Percentiles rank a stretch among this genome's conserved stretches.
These are phyloP conservation scores for Hypoxylon sp. DNA, from an alignment of 2,329 filamentous ascomycete species.

Conservation along the genomic window DNA sequence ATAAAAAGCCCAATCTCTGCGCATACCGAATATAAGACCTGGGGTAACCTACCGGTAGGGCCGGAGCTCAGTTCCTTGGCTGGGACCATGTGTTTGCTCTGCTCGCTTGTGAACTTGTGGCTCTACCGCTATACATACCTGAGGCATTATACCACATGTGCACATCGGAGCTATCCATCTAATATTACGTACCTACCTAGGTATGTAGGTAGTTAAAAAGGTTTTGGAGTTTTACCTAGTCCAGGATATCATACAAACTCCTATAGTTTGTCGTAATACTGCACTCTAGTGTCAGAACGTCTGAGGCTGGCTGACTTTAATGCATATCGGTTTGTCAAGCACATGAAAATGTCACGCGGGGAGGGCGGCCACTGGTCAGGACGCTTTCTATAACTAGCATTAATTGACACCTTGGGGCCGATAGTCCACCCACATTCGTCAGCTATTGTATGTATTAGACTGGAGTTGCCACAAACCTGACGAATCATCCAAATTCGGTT, in stretches of 20 bases:
- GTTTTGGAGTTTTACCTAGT: neutral
- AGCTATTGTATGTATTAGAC: neutral
- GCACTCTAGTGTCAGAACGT: neutral
- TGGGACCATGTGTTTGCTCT: neutral
- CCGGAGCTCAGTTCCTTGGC: neutral
- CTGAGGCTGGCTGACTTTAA: neutral
- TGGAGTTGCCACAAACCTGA: conserved; percentile 21
- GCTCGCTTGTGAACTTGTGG: neutral
- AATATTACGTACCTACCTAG: too few species aligned
- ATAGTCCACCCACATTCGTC: conserved; percentile 20
- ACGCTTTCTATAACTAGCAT: conserved; percentile 18
- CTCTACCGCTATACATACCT: neutral
- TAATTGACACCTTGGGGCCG: conserved; percentile 8
- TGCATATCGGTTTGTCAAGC: conserved; percentile 14
- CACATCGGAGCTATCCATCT: neutral
- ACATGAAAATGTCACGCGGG: conserved; percentile 7
- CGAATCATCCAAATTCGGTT: conserved; percentile 32
- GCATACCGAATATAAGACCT: neutral
- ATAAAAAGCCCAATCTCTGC: neutral
- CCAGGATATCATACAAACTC: too few species aligned
- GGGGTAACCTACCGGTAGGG: neutral
- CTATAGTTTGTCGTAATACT: too few species aligned
- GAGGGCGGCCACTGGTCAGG: conserved; percentile 17
- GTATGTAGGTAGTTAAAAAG: neutral
- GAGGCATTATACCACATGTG: neutral